These are phyloP conservation scores for Teratosphaeriaceae sp. DNA, from an alignment of 2,329 filamentous ascomycete genomes.

Conservation along the genomic window DNA sequence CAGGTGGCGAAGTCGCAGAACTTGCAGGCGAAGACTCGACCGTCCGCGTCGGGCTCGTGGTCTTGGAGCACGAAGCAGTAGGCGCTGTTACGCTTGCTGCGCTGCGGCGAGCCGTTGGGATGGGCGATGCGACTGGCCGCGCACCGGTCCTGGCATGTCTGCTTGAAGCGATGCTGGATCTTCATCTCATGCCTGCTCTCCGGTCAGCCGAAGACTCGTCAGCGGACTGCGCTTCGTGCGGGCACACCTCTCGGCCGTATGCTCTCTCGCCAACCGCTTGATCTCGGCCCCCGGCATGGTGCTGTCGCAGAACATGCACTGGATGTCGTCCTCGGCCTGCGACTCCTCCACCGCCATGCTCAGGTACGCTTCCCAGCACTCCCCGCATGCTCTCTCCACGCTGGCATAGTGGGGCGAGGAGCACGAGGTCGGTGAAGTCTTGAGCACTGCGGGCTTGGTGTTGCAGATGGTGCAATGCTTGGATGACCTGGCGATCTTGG, in stretches of 20 bases:
- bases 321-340: slow-evolving; percentile 2
- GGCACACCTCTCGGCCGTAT: slow-evolving; percentile 2
- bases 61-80: neutral
- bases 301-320: slow-evolving; percentile 14
- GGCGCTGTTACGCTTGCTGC: neutral
- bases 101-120: neutral
- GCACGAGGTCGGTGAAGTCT: slow-evolving; percentile 3
- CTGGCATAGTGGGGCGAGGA: neutral
- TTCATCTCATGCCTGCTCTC: neutral
- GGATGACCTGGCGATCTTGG: neutral
- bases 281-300: neutral
- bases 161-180: neutral
- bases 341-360: slow-evolving; percentile 10
- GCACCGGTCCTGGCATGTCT: slow-evolving; percentile 11
- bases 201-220: neutral
- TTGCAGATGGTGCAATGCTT: slow-evolving; percentile 10
- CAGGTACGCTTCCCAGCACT: slow-evolving; percentile 16
- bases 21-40: slow-evolving; percentile 14
- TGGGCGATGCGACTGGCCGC: neutral
- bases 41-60: slow-evolving; percentile 8
- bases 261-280: slow-evolving; percentile 1
- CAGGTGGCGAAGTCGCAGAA: slow-evolving; percentile 11
- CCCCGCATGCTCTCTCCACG: slow-evolving; percentile 10
- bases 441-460: slow-evolving; percentile 2
- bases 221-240: neutral